Evolutionary conservation across 2,329 filamentous ascomycete genomes (phyloP).

Genomic region (Fusarium aywerte): DNA sequence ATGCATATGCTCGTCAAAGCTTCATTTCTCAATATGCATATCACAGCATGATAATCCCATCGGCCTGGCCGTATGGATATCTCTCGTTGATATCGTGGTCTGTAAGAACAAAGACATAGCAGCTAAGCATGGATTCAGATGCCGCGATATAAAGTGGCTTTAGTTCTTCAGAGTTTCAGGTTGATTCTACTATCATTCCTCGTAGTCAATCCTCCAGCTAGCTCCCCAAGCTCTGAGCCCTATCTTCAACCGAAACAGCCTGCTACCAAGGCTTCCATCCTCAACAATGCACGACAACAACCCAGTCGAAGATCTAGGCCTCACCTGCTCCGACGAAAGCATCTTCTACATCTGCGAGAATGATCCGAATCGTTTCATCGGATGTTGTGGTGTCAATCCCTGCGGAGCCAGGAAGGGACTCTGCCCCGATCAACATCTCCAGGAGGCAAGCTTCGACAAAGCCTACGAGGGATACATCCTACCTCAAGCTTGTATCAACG

Average conservation of each 20-base stretch:
- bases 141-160: background rate
- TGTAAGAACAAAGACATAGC: background rate
- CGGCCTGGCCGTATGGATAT: background rate
- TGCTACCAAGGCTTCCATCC: background rate
- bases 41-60: accelerated
- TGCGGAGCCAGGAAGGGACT: constrained; percentile 42
- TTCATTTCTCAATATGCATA: background rate
- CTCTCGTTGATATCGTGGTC: background rate
- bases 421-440: constrained; percentile 39
- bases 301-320: constrained; percentile 37
- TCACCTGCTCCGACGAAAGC: constrained; percentile 49
- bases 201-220: accelerated
- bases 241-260: background rate
- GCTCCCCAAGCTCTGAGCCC: background rate
- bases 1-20: background rate
- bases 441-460: constrained; percentile 45
- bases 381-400: constrained; percentile 54
- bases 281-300: constrained; percentile 21
- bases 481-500: constrained; percentile 48
- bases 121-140: background rate
- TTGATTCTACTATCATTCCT: no score
- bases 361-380: constrained; percentile 51
- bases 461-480: constrained; percentile 44
- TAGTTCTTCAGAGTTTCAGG: background rate
- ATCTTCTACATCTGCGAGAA: constrained; percentile 53